These are phyloP conservation scores for Trichocladium uniseriatum DNA, from an alignment of 495 filamentous ascomycete genomes.

Conservation along the genomic window DNA sequence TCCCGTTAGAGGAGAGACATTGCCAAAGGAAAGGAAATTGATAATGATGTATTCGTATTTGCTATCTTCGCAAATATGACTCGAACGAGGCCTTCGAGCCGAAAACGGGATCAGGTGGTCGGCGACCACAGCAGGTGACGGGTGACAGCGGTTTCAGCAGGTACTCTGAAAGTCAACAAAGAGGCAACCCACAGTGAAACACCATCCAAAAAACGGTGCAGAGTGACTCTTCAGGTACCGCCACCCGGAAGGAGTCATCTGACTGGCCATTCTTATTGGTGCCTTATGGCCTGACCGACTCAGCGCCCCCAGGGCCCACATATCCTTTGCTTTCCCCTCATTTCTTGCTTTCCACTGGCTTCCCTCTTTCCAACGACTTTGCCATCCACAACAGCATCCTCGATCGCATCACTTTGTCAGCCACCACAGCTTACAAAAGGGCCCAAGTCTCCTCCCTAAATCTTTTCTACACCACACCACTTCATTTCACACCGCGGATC, in stretches of 20 bases:
- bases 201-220: neutral
- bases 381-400: constrained; percentile 21
- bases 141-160: neutral
- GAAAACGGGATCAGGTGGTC: constrained; percentile 2
- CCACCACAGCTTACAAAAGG: constrained; percentile 2
- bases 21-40: too few species aligned
- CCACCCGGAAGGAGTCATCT: neutral
- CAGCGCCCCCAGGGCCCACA: constrained; percentile 11
- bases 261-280: constrained; percentile 11
- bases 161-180: constrained; percentile 1
- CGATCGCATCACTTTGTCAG: constrained; percentile 14
- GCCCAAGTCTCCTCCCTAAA: neutral
- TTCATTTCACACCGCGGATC: constrained; percentile 9
- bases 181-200: neutral
- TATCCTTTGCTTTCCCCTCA: constrained; percentile 21
- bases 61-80: too few species aligned
- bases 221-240: neutral
- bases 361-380: constrained; percentile 16
- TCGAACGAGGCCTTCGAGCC: neutral
- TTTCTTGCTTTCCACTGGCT: constrained; percentile 12
- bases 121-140: neutral
- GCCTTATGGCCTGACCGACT: constrained; percentile 21
- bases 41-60: too few species aligned
- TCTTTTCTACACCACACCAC: neutral
- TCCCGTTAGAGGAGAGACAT: too few species aligned